phyloP scores from a whole-genome alignment of 2,329 filamentous ascomycete species.

The Alternaria sp. region DNA sequence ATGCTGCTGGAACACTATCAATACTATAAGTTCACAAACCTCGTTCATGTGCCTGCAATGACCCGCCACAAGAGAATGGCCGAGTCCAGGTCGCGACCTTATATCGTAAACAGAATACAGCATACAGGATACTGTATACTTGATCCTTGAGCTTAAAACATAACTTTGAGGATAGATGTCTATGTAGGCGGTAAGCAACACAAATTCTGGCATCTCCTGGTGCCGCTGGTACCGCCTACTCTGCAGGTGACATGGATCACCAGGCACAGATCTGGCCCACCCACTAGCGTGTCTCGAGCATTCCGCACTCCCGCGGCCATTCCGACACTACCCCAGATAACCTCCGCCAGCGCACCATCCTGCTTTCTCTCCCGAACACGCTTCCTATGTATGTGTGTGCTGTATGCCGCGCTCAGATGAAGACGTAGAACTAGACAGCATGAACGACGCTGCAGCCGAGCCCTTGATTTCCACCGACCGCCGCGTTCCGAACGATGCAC shows the following conservation, averaged over 20 bases:
- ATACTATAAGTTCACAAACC: conserved; percentile 5
- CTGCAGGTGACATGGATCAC: conserved; percentile 12
- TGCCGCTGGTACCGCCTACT: neutral
- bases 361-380: neutral
- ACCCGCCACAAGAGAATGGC: neutral
- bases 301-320: conserved; percentile 15
- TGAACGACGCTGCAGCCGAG: conserved; percentile 41
- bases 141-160: neutral
- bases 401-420: conserved; percentile 17
- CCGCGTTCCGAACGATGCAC: conserved; percentile 13
- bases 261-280: conserved; percentile 13
- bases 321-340: conserved; percentile 16
- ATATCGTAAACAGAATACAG: neutral
- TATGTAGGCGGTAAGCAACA: neutral
- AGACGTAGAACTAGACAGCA: conserved; percentile 34
- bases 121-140: neutral
- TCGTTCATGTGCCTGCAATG: neutral
- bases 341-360: neutral
- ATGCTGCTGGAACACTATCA: conserved; percentile 7
- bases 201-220: neutral
- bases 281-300: conserved; percentile 8
- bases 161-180: too few species aligned
- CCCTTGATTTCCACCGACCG: conserved; percentile 35
- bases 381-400: neutral
- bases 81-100: neutral